phyloP scores from a whole-genome alignment of 164 flowering plant species.

The Umbellularia californica region DNA sequence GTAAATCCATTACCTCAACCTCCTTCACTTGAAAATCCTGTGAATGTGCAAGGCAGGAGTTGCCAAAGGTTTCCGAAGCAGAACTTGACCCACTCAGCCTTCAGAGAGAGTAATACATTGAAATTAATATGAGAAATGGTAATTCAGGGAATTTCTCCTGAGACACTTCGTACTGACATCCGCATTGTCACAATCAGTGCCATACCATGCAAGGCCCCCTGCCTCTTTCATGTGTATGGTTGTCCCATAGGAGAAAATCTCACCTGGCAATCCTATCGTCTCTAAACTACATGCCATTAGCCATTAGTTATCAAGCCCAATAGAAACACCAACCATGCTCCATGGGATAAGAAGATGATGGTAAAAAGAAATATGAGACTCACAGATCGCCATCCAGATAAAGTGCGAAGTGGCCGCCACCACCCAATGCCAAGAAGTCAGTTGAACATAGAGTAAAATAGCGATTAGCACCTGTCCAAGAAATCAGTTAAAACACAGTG shows the following conservation, averaged over 20 bases:
- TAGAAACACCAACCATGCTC: background rate
- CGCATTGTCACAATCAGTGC: too few relatives aligned
- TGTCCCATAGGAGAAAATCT: too few relatives aligned
- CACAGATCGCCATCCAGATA: constrained; percentile 91
- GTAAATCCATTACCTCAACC: constrained; percentile 60
- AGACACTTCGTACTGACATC: too few relatives aligned
- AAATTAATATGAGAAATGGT: background rate
- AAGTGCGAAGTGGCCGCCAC: constrained; percentile 95
- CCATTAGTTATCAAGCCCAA: background rate
- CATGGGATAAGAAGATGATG: background rate
- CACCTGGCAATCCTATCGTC: background rate
- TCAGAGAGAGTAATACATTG: background rate
- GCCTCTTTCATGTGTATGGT: too few relatives aligned
- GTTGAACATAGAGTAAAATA: constrained; percentile 83
- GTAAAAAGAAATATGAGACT: constrained; percentile 25
- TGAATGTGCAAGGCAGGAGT: constrained; percentile 75
- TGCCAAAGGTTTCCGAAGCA: constrained; percentile 90
- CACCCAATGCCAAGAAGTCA: constrained; percentile 87
- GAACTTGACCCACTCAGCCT: constrained; percentile 92
- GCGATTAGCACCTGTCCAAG: constrained; percentile 72
- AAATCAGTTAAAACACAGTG: background rate
- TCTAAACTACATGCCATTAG: background rate
- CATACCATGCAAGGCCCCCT: too few relatives aligned
- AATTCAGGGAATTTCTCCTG: too few relatives aligned
- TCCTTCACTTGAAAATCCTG: constrained; percentile 87